Base-by-base conservation (phyloP, 495 filamentous ascomycete genomes). In the Hypomontagnella submonticulosa region DNA sequence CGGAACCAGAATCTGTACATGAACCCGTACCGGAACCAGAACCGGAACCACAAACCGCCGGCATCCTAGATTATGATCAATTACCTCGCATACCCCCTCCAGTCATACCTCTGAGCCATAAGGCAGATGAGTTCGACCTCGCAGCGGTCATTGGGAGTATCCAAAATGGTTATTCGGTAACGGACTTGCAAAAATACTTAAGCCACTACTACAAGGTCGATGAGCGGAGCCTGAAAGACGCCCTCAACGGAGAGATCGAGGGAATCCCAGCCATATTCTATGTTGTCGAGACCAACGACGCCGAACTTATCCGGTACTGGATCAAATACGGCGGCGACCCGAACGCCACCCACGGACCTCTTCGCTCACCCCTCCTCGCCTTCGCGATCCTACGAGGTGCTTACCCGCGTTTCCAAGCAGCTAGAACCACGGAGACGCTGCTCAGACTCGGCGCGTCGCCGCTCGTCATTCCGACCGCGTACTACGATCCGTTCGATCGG, bases 221-320 rank as follows among this genome's bases (percentile, higher is more conserved):
- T 9, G 18, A 20, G 0, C 13, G 12, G 3, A 30, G 44, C 3
- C 15, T 77, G 7, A 48, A 61, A 30, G 62, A 66, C 4, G 19
- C 69, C 1, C 68, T 81, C 27, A 78, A 78, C 40, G 51, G 55
- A 7, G 50, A 52, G 2, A 56, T 80, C 7, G 13, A 57, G 10
- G 79, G 76, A 6, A 74, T 73, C 41, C 78, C 81, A 12, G 62
- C 77, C 2, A 76, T 82, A 6, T 84, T 83, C 68, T 84, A 74
- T 27, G 73, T 71, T 3, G 79, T 78, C 10, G 80, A 69, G 3
- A 74, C 73, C 11, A 81, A 80, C 57, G 64, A 81, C 33, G 71
- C 72, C 4, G 55, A 62, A 10, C 58, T 78, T 11, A 50, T 83
- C 12, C 75, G 78, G 4, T 53, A 57, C 4, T 80, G 72, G 66